These are phyloP conservation scores for Chlorella vulgaris DNA, from an alignment of 139 green algal species.

Conservation along the genomic window DNA sequence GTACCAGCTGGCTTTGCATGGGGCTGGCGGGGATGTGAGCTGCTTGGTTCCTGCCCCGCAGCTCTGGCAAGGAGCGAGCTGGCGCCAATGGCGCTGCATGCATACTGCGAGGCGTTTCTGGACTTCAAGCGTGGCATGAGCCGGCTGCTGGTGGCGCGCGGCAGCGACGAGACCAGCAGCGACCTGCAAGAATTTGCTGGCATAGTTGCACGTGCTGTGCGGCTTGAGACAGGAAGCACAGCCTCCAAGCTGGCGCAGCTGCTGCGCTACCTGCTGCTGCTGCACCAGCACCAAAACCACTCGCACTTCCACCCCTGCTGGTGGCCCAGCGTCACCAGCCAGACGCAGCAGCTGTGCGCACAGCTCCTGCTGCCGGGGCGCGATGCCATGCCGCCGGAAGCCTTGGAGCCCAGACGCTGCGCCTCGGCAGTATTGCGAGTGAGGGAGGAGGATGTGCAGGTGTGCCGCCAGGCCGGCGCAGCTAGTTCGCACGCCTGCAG, in stretches of 20 bases:
- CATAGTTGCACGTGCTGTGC: background rate
- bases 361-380: conserved; percentile 11
- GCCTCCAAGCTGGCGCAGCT: background rate
- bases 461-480: background rate
- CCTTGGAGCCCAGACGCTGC: background rate
- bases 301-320: conserved; percentile 19
- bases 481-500: too few species aligned
- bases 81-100: conserved; percentile 17
- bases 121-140: conserved; percentile 26
- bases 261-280: conserved; percentile 33
- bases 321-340: conserved; percentile 1
- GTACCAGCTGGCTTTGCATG: too few species aligned
- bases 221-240: background rate
- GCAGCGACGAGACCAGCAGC: background rate
- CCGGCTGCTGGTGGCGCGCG: background rate
- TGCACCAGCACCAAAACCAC: conserved; percentile 20
- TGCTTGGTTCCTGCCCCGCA: too few species aligned
- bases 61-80: background rate
- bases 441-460: conserved; percentile 17
- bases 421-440: background rate
- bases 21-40: too few species aligned
- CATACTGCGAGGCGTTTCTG: conserved; percentile 11
- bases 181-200: background rate
- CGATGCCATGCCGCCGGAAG: conserved; percentile 2
- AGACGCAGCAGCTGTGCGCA: background rate